Base-by-base conservation (phyloP, 768 basidiomycete genomes). In the Neoboletus brunneissimus region DNA sequence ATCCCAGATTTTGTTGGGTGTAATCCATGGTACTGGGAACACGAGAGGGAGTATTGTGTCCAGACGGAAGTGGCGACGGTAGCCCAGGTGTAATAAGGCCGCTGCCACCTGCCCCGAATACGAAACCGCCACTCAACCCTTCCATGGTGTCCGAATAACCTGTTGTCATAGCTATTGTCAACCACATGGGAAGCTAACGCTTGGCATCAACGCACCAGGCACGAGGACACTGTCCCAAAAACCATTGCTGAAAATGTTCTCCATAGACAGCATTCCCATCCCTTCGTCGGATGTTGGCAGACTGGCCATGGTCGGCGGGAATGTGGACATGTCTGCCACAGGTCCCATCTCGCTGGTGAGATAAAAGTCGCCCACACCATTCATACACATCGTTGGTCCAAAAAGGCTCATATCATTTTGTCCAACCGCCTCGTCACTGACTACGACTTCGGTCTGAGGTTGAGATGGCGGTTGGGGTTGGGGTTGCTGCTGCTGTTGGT, bases 201-300 rank as follows among this genome's bases (percentile, higher is more conserved):
- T 40, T 15, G 22, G 34, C 10, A 45, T 40, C 42, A 44, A 78
- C 85, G 54, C 65, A 89, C 90, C 91, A 59, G 91, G 91, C 25
- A 94, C 87, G 35, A 94, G 81, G 64, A 93, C 84, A 61, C 81
- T 91, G 70, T 93, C 92, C 92, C 91, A 94, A 70, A 94, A 94
- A 41, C 83, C 84, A 56, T 78, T 83, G 57, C 83, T 87, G 51
- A 94, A 76, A 42, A 93, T 86, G 64, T 84, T 87, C 63, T 93
- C 91, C 87, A 94, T 91, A 49, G 89, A 86, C 58, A 93, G 66
- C 74, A 79, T 71, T 41, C 78, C 79, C 55, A 69, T 67, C 45
- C 70, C 68, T 57, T 75, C 75, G 68, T 73, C 73, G 35, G 77
- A 68, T 37, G 68, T 46, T 52, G 79, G 77, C 54, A 75, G 53